phyloP scores from a whole-genome alignment of 2,329 filamentous ascomycete species.

The Fusarium sp. region DNA sequence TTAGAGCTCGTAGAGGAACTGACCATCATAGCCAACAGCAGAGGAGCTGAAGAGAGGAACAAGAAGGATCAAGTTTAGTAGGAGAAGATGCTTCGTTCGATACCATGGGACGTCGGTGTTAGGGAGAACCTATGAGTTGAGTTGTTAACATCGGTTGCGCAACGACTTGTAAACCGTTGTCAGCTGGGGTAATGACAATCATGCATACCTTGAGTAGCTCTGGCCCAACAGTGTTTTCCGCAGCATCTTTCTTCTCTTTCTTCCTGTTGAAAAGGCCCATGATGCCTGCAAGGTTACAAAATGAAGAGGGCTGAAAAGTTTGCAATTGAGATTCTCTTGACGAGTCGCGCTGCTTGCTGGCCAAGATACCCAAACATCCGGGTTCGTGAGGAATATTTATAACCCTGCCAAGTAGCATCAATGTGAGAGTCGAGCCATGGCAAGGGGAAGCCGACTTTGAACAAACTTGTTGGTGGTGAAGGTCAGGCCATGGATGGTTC shows the following conservation, averaged over 20 bases:
- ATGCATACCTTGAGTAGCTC: neutral
- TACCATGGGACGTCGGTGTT: conserved; percentile 51
- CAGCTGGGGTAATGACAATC: neutral
- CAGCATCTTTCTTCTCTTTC: neutral
- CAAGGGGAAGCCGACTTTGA: neutral
- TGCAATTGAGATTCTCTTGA: neutral
- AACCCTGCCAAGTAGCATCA: neutral
- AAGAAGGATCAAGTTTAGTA: conserved; percentile 52
- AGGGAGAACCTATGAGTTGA: conserved; percentile 47
- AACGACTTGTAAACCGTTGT: neutral
- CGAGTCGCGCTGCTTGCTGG: neutral
- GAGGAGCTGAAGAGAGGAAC: conserved; percentile 52
- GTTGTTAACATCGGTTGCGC: neutral
- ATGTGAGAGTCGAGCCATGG: neutral
- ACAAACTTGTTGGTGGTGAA: neutral
- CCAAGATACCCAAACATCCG: neutral
- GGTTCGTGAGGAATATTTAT: neutral
- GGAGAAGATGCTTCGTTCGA: conserved; percentile 50
- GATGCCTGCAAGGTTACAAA: neutral
- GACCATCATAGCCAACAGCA: conserved; percentile 54
- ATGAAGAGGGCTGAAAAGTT: neutral
- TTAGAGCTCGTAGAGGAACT: neutral
- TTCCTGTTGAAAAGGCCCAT: neutral
- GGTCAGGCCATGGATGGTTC: neutral
- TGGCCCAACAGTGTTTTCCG: neutral